These are phyloP conservation scores for Balansia obtecta DNA, from an alignment of 2,329 filamentous ascomycete species.

Conservation along the genomic window DNA sequence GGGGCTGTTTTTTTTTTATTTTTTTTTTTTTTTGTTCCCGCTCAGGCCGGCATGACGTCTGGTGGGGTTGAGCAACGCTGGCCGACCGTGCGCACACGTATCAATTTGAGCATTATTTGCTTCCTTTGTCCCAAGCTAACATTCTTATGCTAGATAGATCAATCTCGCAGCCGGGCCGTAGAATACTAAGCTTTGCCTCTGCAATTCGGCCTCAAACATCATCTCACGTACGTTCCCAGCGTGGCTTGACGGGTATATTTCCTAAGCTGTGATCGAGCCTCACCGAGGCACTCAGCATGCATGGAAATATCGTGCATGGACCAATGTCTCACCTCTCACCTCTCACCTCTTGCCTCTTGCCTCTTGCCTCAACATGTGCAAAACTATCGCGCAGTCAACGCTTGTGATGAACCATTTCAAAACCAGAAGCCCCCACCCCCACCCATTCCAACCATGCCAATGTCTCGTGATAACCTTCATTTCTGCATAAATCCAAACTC, in stretches of 20 bases:
- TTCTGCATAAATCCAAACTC: constrained; percentile 14
- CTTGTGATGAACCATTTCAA: background rate
- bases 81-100: no score
- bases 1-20: background rate
- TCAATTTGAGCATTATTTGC: no score
- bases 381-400: background rate
- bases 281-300: background rate
- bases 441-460: constrained; percentile 2
- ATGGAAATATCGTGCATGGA: background rate
- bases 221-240: background rate
- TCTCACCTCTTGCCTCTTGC: no score
- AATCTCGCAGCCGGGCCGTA: no score
- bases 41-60: constrained; percentile 3
- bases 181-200: no score
- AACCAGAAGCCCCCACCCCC: background rate
- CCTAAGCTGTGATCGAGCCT: background rate
- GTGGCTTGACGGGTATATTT: background rate
- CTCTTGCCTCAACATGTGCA: background rate
- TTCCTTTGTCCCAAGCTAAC: background rate
- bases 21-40: constrained; percentile 5
- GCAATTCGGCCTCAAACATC: no score
- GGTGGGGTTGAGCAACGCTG: background rate
- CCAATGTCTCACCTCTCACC: background rate
- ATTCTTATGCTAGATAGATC: background rate
- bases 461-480: constrained; percentile 9